Conservation (phyloP, 2,329 filamentous ascomycete species). For the Cyanodermella asteris region DNA sequence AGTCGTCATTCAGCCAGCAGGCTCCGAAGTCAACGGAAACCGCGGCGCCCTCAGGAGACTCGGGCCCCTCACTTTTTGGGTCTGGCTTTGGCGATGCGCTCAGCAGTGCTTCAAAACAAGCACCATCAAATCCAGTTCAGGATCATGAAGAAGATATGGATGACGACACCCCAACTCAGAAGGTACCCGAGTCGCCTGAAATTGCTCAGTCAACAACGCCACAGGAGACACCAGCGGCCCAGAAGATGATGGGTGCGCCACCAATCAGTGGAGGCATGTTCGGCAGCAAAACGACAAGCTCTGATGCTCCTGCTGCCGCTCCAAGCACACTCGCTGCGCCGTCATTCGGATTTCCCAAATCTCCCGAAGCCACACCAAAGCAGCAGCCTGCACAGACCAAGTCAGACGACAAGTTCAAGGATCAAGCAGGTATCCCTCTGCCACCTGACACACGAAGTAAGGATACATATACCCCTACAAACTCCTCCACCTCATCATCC, state of each 20-base stretch:
- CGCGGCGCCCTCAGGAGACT: no score
- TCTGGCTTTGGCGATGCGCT: slow-evolving; percentile 19
- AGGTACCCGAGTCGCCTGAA: slow-evolving; percentile 4
- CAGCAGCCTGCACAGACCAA: no score
- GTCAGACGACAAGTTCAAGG: slow-evolving; percentile 3
- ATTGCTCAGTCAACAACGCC: slow-evolving; percentile 4
- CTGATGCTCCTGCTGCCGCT: slow-evolving; percentile 10
- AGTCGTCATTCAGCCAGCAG: no score
- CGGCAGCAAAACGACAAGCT: slow-evolving; percentile 12
- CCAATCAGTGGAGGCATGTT: slow-evolving; percentile 16
- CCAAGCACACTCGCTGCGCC: slow-evolving; percentile 14
- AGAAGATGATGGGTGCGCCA: slow-evolving; percentile 9
- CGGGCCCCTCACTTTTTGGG: slow-evolving; percentile 20
- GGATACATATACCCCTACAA: slow-evolving; percentile 22
- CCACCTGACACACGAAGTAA: slow-evolving; percentile 27
- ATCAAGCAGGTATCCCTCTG: slow-evolving; percentile 17
- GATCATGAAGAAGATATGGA: slow-evolving; percentile 12
- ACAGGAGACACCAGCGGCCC: slow-evolving; percentile 4
- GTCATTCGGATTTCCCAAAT: slow-evolving; percentile 11
- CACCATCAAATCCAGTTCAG: slow-evolving; percentile 7
- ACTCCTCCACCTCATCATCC: slow-evolving; percentile 23
- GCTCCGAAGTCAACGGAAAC: no score
- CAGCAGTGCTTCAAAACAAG: slow-evolving; percentile 7
- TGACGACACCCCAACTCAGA: slow-evolving; percentile 3
- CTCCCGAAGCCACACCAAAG: slow-evolving; percentile 13